Percentiles rank a stretch among this genome's conserved stretches.
phyloP scores from a whole-genome alignment of 345 rosid genomes.

The Salix purpurea region DNA sequence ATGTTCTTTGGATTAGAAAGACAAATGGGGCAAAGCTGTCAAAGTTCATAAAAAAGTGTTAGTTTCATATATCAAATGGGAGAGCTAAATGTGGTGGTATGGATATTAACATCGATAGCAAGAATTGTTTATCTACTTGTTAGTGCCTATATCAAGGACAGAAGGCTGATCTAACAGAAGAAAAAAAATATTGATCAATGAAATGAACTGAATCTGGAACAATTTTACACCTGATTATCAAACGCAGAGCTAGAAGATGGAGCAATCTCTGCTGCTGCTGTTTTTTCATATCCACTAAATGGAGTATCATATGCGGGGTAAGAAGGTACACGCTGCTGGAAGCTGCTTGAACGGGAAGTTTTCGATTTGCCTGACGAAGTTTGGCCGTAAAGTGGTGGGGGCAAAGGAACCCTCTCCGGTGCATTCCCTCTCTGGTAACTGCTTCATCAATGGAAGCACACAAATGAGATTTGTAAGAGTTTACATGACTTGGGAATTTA shows the following conservation, averaged over 20 bases:
- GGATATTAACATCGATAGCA: not conserved
- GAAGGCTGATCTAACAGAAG: not conserved
- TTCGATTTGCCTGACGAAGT: constrained; percentile 32
- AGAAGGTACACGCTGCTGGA: constrained; percentile 24
- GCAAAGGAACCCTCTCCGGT: constrained; percentile 63
- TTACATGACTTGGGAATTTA: not conserved
- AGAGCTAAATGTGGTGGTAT: not conserved
- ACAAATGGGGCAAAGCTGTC: constrained; percentile 73
- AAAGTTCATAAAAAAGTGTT: not conserved
- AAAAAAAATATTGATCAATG: not conserved
- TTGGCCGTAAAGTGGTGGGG: constrained; percentile 59
- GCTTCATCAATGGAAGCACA: constrained; percentile 16
- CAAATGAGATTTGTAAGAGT: constrained; percentile 4
- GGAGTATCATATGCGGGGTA: constrained; percentile 20
- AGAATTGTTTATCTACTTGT: not conserved
- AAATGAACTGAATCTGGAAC: not conserved
- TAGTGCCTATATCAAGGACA: not conserved
- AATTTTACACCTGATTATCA: constrained; percentile 44
- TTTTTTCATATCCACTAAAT: constrained; percentile 5
- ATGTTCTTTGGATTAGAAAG: constrained; percentile 52
- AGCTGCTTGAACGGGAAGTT: constrained; percentile 37
- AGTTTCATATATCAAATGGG: not conserved
- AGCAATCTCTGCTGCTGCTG: not conserved
- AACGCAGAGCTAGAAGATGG: constrained; percentile 32
- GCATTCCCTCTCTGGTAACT: constrained; percentile 47